Base-by-base conservation (phyloP, 2,329 filamentous ascomycete species). In the Clonostachys rosea region DNA sequence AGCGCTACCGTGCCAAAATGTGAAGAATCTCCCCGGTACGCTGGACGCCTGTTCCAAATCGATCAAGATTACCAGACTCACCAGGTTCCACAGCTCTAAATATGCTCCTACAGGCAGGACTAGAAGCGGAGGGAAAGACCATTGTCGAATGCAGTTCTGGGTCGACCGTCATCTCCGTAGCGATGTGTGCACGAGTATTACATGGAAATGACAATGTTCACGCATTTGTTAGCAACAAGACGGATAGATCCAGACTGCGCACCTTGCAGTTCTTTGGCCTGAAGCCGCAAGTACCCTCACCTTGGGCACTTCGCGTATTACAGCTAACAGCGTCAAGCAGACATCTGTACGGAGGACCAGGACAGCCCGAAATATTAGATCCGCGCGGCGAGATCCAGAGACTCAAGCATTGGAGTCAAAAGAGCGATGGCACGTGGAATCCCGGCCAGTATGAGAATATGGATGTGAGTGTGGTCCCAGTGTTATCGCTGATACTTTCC, bases 141-240 rank as follows among this genome's bases (percentile, higher is more conserved):
- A 71, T 84, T 17, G 71, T 83, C 44, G 80, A 84, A 54, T 78
- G 78, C 47, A 82, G 78, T 56, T 83, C 79, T 2, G 80, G 80
- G 0, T 83, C 79, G 2, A 84, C 81, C 0, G 79, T 82, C 5
- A 69, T 83, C 34, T 83, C 80, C 1, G 74, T 83, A 71, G 48
- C 43, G 2, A 49, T 54, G 2, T 37, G 51, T 2, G 36, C 49
- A 3, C 43, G 48, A 3, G 49, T 49, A 12, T 45, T 51, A 14
- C 52, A 20, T 49, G 63, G 63, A 62, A 70, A 50, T 61, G 63
- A 60, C 47, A 59, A 55, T 57, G 53, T 55, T 7, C 43, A 42
- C 68, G 17, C 74, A 73, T 54, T 58, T 67, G 35, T 68, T 62
- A 44, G 76, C 69, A 73, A 77, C 69, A 5, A 74, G 71, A 55